phyloP scores from a whole-genome alignment of 1,284 basidiomycete genomes.

The Fomitopsis schrenkii region DNA sequence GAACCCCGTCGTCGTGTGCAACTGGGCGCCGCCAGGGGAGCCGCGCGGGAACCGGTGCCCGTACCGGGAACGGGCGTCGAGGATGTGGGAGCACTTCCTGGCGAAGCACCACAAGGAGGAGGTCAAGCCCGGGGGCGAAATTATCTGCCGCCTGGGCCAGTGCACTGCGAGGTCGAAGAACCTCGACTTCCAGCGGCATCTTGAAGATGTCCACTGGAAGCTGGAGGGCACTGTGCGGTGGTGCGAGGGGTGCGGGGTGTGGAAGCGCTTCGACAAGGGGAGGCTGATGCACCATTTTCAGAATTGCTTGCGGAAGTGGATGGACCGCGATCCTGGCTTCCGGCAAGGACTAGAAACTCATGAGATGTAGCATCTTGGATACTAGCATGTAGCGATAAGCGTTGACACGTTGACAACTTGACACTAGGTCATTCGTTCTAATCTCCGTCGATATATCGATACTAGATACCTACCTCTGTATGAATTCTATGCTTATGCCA shows the following conservation, averaged over 20 bases:
- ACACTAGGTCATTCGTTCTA: no score
- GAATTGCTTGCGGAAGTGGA: neutral
- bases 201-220: slow-evolving; percentile 1
- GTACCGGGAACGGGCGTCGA: neutral
- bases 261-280: neutral
- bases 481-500: no score
- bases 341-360: neutral
- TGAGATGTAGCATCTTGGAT: neutral
- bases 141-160: neutral
- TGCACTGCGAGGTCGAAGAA: neutral
- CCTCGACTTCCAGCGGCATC: neutral
- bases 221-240: slow-evolving; percentile 1
- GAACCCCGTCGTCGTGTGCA: neutral
- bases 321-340: neutral
- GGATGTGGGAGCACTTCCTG: neutral
- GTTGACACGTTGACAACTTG: no score
- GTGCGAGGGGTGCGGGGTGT: slow-evolving; percentile 1
- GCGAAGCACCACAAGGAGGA: neutral
- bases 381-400: no score
- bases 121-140: neutral
- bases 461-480: no score
- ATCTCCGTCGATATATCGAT: no score
- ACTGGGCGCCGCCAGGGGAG: neutral
- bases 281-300: neutral
- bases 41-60: neutral